These are phyloP conservation scores for Pyrenophora teres DNA, from an alignment of 2,329 filamentous ascomycete genomes.

Conservation along the genomic window DNA sequence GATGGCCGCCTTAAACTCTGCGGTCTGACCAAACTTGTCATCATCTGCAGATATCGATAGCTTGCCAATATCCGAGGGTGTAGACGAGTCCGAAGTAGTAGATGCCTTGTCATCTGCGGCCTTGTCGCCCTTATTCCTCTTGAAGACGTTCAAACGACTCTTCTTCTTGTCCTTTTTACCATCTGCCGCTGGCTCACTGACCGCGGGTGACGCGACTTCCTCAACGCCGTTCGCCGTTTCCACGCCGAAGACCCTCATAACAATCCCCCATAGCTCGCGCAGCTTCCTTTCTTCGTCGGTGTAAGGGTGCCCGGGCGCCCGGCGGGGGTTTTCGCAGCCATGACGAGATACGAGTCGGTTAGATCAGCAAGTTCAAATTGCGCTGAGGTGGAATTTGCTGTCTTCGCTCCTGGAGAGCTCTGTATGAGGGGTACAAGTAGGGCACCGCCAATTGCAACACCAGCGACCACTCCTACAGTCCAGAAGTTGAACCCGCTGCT, in stretches of 20 bases:
- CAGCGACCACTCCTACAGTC: constrained; percentile 34
- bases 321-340: constrained; percentile 55
- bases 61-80: constrained; percentile 37
- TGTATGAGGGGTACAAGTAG: constrained; percentile 32
- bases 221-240: constrained; percentile 29
- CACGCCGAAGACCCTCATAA: constrained; percentile 73
- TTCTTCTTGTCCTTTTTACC: constrained; percentile 70
- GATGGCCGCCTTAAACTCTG: constrained; percentile 82
- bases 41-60: constrained; percentile 56
- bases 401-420: constrained; percentile 12
- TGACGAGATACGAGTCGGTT: constrained; percentile 44
- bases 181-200: constrained; percentile 22
- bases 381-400: constrained; percentile 10
- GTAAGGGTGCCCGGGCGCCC: constrained; percentile 87
- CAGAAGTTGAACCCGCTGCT: constrained; percentile 36
- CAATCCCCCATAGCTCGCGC: constrained; percentile 79
- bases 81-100: constrained; percentile 28
- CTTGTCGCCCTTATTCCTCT: constrained; percentile 60
- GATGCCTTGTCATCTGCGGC: constrained; percentile 40
- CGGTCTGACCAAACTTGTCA: constrained; percentile 91
- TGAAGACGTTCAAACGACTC: constrained; percentile 72
- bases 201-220: constrained; percentile 12
- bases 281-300: constrained; percentile 86
- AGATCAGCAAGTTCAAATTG: constrained; percentile 27
- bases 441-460: constrained; percentile 41